Evolutionary conservation across 2,329 filamentous ascomycete genomes (phyloP), one percentile per base, ranked within the genome.

Genomic region (Pestalotiopsis sp.): DNA sequence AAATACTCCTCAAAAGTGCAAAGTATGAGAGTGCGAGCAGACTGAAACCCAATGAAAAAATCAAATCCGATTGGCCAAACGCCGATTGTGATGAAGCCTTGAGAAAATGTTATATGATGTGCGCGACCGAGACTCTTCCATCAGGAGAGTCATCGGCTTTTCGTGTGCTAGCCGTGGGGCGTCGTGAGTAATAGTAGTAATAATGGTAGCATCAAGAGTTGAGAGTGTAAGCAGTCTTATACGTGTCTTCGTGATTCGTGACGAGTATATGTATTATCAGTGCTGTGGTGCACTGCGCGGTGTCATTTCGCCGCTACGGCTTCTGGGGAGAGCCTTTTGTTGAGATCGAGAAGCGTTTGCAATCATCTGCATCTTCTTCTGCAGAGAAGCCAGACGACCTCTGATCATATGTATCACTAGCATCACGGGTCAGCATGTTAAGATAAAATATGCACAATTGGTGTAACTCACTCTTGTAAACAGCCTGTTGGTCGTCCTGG

Each of bases 401-500:
- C 82, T 85, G 71, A 91, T 88, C 88, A 91, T 91, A 67, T 84
- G 80, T 69, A 91, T 88, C 84, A 91, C 89, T 90, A 59, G 3
- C 14, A 3, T 31, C 5, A 36, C 38, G 36, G n/a, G 12, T 25
- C n/a, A n/a, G 14, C 38, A 31, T 25, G 62, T 49, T 12, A 23
- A 52, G 39, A 27, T 20, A 25, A 52, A 17, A 27, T 20, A 56
- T 52, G 39, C 13, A 25, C 4, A 66, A 49, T 61, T 36, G 20
- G 41, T 7, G 27, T 7, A n/a, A 83, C 88, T 83, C 85, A 94
- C 92, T 89, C 79, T 91, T 93, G 73, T 91, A 84, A 66, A 95
- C 90, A 66, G 90, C 88, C 75, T 91, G 87, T 75, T 92, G 88
- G 78, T 95, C 92, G 72, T 94, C 92, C 68, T 84, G 83, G 79